These are phyloP conservation scores for Zygosaccharomyces rouxii DNA, from an alignment of 805 yeast species.

Conservation along the genomic window DNA sequence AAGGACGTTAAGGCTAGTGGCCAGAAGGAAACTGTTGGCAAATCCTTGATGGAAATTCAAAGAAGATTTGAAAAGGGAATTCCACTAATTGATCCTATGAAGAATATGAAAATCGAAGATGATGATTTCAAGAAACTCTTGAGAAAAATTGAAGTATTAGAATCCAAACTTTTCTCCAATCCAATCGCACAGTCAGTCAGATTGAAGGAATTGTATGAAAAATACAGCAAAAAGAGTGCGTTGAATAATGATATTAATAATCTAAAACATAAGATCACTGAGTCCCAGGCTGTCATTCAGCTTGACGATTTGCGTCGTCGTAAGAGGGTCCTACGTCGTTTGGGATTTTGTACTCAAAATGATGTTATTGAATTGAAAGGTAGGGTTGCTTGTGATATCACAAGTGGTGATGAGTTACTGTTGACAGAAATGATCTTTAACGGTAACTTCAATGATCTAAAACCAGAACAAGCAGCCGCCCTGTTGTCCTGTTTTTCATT, in stretches of 20 bases:
- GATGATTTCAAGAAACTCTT: constrained; percentile 66
- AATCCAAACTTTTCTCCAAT: constrained; percentile 64
- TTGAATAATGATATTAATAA: constrained; percentile 55
- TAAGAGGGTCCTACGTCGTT: constrained; percentile 84
- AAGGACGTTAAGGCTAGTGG: constrained; percentile 60
- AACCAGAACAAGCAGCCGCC: constrained; percentile 89
- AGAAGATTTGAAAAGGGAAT: constrained; percentile 86
- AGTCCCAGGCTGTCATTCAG: constrained; percentile 89
- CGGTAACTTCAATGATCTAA: constrained; percentile 86
- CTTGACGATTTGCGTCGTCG: constrained; percentile 90
- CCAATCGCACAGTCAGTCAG: constrained; percentile 62
- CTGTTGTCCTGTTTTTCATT: constrained; percentile 91
- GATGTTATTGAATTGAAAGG: constrained; percentile 96
- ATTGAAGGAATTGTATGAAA: constrained; percentile 56
- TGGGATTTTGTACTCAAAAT: constrained; percentile 79
- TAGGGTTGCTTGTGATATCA: constrained; percentile 94
- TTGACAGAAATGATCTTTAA: constrained; percentile 91
- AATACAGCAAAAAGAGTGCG: constrained; percentile 61
- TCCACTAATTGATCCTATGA: constrained; percentile 86
- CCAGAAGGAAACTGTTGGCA: constrained; percentile 57
- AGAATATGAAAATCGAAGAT: constrained; percentile 88
- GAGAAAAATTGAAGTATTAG: constrained; percentile 77
- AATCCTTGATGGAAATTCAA: constrained; percentile 74
- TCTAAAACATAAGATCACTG: constrained; percentile 61
- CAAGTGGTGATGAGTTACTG: constrained; percentile 78